phyloP scores from a whole-genome alignment of 805 yeast species.

The Wickerhamiella sergipiensis region DNA sequence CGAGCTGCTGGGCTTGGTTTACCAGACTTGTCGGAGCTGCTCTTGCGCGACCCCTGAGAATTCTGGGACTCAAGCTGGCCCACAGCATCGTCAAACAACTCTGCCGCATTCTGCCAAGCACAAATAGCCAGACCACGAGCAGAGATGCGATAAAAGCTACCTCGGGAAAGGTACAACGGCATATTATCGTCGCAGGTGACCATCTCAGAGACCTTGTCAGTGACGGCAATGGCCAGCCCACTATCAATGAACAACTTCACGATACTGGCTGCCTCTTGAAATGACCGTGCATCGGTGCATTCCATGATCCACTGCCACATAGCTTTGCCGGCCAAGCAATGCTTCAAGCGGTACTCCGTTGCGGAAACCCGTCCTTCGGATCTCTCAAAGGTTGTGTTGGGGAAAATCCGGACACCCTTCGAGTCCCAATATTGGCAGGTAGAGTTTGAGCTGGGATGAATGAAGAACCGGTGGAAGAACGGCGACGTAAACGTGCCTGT shows the following conservation, averaged over 20 bases:
- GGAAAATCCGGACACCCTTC: constrained; percentile 49
- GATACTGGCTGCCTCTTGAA: constrained; percentile 12
- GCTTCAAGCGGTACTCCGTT: constrained; percentile 21
- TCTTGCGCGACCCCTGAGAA: background rate
- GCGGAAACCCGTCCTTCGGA: constrained; percentile 6
- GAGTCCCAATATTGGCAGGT: constrained; percentile 69
- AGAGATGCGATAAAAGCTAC: constrained; percentile 12
- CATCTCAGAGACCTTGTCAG: constrained; percentile 6
- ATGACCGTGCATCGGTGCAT: constrained; percentile 57
- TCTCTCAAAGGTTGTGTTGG: constrained; percentile 26
- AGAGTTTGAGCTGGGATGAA: constrained; percentile 80
- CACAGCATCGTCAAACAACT: background rate
- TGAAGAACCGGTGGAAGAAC: constrained; percentile 59
- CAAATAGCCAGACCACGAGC: constrained; percentile 8
- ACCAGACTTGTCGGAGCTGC: background rate
- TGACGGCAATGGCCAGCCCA: constrained; percentile 12
- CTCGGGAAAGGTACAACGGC: constrained; percentile 5
- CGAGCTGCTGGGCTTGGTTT: background rate
- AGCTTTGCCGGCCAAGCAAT: constrained; percentile 60
- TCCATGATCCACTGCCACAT: constrained; percentile 81
- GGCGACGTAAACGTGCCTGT: constrained; percentile 27
- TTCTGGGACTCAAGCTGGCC: background rate
- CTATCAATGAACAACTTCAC: constrained; percentile 23
- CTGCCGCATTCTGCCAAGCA: constrained; percentile 3
- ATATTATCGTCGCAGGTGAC: constrained; percentile 5